Evolutionary conservation across 2,329 filamentous ascomycete species (phyloP), one percentile per base, ranked within the genome.

Genomic region (Colletotrichum sp.): DNA sequence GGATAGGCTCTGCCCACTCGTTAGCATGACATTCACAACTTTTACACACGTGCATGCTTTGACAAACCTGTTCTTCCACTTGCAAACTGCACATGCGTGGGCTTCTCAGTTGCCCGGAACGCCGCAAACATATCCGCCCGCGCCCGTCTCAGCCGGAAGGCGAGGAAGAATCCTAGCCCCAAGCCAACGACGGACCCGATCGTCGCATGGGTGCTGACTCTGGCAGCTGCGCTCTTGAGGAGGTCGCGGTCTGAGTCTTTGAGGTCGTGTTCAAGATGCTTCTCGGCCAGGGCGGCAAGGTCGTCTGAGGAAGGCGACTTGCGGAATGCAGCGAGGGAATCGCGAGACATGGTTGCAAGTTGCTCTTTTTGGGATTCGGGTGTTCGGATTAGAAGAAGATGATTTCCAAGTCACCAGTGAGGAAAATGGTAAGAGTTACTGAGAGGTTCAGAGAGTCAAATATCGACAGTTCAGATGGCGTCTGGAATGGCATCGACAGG

Each of bases 131-230:
- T 89, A n/a, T 88, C 86, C 36, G 86, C 83, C 62, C 93, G 89
- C 76, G 89, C 87, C 52, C 84, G 84, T 52, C 93, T 87, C 13
- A 94, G 81, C 12, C 92, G 87, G 78, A 89, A 88, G 5, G 92
- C 92, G 19, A 91, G 84, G 71, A 88, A 89, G 27, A 92, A 78
- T 5, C 92, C 92, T 1, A 94, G 85, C 0, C 89, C 90, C 4
- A 94, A 81, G 5, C 93, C 93, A 4, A 92, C 77, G 8, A 91
- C 80, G 2, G 92, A 92, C 39, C 92, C 93, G 73, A 93, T 79
- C 6, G 88, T 86, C 1, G 92, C 88, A 79, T 91, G 89, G 2
- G 85, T 86, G 11, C 87, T 87, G 32, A 94, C 87, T 72, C 89
- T 91, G 8, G 81, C 82, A 8, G 91, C 91, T 7, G 92, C 92